Base-by-base conservation (phyloP, 2,329 filamentous ascomycete species). In the Alternaria viburni region DNA sequence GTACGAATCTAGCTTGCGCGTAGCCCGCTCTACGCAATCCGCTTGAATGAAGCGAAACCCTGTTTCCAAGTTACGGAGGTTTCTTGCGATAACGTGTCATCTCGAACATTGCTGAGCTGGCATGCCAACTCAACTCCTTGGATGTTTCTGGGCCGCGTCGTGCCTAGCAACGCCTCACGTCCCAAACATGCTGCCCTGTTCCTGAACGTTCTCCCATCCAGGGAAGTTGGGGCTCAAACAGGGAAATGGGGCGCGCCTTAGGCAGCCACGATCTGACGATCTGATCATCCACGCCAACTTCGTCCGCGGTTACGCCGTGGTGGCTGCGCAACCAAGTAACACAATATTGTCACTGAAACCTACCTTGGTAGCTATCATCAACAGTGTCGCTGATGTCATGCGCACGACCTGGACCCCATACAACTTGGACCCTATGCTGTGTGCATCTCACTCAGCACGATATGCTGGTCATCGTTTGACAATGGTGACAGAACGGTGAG, bases 21-120 rank as follows among this genome's bases (percentile, higher is more conserved):
- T 61, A 57, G 54, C 52, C 41, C 54, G 57, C 57, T 30, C 36
- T 45, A 54, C 41, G 51, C 45, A 56, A 49, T 43, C 46, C 50
- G 51, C 61, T 49, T 21, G 23, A 54, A 46, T 52, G 55, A 60
- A 64, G 65, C 65, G 41, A 58, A 19, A 54, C 26, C 21, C 21
- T 32, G 25, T 46, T 61, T 58, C 49, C 62, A 60, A 56, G 57
- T 62, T 56, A 30, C 30, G 11, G 52, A 46, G 36, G 30, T 12
- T 13, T 19, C 54, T 52, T 46, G 45, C 44, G 44, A 55, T 23
- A 25, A 36, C 49, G 49, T 52, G 41, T 57, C 52, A 50, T 58
- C 51, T 30, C 54, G 25, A 54, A 47, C 36, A 32, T 32, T 57
- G 62, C 57, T 69, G 67, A 57, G 59, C 54, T 67, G 67, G 62